Base-by-base conservation (phyloP, 2,329 filamentous ascomycete species). In the Daldinia sp. region DNA sequence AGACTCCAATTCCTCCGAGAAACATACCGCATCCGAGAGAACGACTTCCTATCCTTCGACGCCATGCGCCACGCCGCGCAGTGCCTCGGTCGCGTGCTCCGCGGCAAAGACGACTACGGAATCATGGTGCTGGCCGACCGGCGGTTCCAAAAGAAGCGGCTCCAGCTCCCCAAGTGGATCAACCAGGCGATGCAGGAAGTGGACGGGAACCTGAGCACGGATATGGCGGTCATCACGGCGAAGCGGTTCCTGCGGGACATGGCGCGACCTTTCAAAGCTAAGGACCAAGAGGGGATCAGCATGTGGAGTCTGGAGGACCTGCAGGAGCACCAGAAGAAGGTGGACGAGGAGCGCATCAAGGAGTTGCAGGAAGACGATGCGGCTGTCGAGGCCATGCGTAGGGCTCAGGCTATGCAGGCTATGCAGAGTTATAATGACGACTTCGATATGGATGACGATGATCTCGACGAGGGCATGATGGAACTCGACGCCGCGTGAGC, bases 21-120 rank as follows among this genome's bases (percentile, higher is more conserved):
- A 80, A 98, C 93, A 0, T 99, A 98, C 79, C 92, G 94, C 62
- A 99, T 99, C 79, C 90, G 93, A 66, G 96, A 98, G 79, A 97
- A 97, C 73, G 97, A 99, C 78, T 99, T 99, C 78, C 83, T 99
- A 9, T 98, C 96, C 20, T 99, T 99, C 84, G 96, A 99, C 78
- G 96, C 96, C 23, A 99, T 99, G 95, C 90, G 96, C n/a, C 96
- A 99, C 78, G 96, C 96, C 13, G 95, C 96, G 0, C 96, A 99
- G 78, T 99, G 96, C 77, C 85, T 99, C 1, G 97, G 96, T 13
- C 94, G 96, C 78, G 96, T 99, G 48, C 84, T 99, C 69, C 88
- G 96, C 75, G 96, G 96, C 26, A 99, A 99, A 80, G 97, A 99
- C 78, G 96, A 99, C 80, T 99, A 99, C 80, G 96, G 96, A n/a